Conservation (phyloP, 345 rosid species). For the Ceriops zippeliana region DNA sequence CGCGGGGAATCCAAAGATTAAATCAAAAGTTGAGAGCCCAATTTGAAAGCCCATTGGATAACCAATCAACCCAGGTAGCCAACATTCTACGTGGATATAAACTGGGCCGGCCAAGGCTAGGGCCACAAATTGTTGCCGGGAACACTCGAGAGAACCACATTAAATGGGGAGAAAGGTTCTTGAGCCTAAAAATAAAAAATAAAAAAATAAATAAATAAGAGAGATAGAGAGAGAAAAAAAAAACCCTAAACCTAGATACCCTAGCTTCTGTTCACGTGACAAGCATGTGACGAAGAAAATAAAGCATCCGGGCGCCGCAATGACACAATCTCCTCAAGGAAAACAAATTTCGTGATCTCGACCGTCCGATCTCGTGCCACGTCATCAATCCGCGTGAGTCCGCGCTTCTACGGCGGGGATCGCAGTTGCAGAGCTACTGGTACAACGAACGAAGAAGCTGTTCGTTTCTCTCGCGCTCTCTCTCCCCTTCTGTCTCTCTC, state of each 20-base stretch:
- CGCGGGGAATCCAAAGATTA: no score
- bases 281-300: conserved; percentile 25
- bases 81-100: no score
- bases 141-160: no score
- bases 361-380: conserved; percentile 49
- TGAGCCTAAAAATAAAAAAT: no score
- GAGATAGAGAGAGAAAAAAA: neutral
- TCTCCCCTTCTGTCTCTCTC: conserved; percentile 17
- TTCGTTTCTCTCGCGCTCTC: conserved; percentile 9
- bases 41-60: no score
- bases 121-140: no score
- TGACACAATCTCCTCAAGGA: conserved; percentile 20
- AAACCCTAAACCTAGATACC: conserved; percentile 37
- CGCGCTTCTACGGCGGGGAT: conserved; percentile 55
- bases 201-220: no score
- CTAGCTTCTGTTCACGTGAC: conserved; percentile 32
- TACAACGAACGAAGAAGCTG: conserved; percentile 46
- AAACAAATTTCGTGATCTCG: conserved; percentile 27
- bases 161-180: no score
- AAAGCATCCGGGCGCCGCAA: conserved; percentile 37
- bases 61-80: no score
- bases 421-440: conserved; percentile 50
- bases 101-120: no score
- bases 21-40: no score
- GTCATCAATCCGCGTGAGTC: conserved; percentile 50